phyloP scores from a whole-genome alignment of 371 early-diverging fungal species.

The Mucor plumbeus region DNA sequence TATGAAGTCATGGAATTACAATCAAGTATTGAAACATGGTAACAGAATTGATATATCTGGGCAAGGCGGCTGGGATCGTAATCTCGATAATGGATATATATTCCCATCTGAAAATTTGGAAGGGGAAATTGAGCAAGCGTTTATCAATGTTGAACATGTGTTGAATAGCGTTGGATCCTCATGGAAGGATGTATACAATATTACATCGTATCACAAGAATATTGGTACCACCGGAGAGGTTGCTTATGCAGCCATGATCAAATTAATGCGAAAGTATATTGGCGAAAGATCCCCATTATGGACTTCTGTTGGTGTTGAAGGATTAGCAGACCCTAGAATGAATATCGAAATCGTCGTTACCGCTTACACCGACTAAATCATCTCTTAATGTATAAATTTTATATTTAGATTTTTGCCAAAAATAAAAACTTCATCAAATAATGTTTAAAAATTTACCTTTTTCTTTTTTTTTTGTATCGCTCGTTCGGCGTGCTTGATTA shows the following conservation, averaged over 20 bases:
- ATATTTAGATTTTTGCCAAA: too few species aligned
- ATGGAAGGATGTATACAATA: conserved; percentile 16
- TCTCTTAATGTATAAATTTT: too few species aligned
- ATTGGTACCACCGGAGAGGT: neutral
- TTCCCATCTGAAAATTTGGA: conserved; percentile 13
- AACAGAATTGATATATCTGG: conserved; percentile 22
- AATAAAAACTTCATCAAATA: neutral
- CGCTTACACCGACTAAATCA: neutral
- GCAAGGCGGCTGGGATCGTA: conserved; percentile 14
- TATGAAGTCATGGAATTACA: neutral
- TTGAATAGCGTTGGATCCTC: conserved; percentile 8
- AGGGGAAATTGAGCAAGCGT: conserved; percentile 16
- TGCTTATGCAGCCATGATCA: neutral
- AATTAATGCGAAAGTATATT: conserved; percentile 10
- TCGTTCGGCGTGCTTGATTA: too few species aligned
- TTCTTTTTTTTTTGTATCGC: too few species aligned
- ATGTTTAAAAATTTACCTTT: too few species aligned
- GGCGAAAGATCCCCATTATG: conserved; percentile 12
- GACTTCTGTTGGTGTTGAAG: conserved; percentile 13
- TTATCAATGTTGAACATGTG: conserved; percentile 15
- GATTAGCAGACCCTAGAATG: conserved; percentile 9
- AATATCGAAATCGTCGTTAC: conserved; percentile 17
- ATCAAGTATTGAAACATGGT: conserved; percentile 17
- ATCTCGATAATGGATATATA: neutral
- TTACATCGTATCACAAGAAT: conserved; percentile 6